Evolutionary conservation across 768 basidiomycete genomes (phyloP).

Genomic region (Saitozyma podzolica): DNA sequence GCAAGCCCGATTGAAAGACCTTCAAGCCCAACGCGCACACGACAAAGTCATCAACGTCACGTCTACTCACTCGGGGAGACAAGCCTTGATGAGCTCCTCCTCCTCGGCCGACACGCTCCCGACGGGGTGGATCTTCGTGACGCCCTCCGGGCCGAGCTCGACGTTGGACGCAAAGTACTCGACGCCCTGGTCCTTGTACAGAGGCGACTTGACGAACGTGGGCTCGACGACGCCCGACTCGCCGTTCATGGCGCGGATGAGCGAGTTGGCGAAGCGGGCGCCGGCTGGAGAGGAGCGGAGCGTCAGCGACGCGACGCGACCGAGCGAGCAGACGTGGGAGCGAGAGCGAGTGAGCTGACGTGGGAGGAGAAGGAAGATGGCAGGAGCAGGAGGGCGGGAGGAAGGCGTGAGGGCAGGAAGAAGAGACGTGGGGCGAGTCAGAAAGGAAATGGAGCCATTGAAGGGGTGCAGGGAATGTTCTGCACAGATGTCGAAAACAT

Average conservation of each 20-base stretch:
- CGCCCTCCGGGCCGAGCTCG: constrained; percentile 80
- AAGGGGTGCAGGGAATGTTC: too few relatives aligned
- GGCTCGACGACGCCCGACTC: constrained; percentile 72
- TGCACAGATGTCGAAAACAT: constrained; percentile 62
- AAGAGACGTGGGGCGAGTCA: too few relatives aligned
- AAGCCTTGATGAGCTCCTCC: constrained; percentile 70
- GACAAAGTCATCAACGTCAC: constrained; percentile 66
- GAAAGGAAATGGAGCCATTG: too few relatives aligned
- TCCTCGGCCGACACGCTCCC: constrained; percentile 74
- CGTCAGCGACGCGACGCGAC: too few relatives aligned
- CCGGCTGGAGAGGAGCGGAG: constrained; percentile 58
- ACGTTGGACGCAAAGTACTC: constrained; percentile 88
- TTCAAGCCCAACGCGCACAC: constrained; percentile 55
- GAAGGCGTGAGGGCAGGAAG: too few relatives aligned
- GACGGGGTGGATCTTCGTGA: constrained; percentile 76
- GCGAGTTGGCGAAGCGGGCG: constrained; percentile 78
- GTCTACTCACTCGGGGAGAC: constrained; percentile 49
- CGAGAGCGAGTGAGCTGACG: too few relatives aligned
- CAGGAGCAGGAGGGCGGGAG: background rate
- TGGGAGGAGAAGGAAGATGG: background rate
- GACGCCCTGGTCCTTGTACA: constrained; percentile 75
- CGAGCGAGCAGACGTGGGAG: too few relatives aligned
- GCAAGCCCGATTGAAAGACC: background rate
- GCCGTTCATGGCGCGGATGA: constrained; percentile 80
- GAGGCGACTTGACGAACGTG: constrained; percentile 73